Evolutionary conservation across 2,329 filamentous ascomycete species (phyloP).

Genomic region (Pseudohalonectria lignicola): DNA sequence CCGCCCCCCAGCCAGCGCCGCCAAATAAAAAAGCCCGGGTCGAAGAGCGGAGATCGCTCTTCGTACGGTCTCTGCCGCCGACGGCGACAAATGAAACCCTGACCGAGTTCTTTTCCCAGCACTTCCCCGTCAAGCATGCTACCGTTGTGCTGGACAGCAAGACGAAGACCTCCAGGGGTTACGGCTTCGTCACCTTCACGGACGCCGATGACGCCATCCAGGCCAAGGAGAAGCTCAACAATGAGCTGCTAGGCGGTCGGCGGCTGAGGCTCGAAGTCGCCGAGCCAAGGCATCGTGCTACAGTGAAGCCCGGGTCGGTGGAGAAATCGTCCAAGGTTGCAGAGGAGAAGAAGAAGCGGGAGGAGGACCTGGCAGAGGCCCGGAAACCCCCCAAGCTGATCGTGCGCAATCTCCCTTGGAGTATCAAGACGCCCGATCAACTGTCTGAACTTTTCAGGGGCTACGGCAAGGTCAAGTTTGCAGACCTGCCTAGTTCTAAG

Average conservation of each 20-base stretch:
- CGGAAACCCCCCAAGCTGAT: slow-evolving; percentile 66
- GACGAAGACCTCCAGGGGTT: slow-evolving; percentile 82
- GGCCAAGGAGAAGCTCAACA: slow-evolving; percentile 73
- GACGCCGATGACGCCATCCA: slow-evolving; percentile 81
- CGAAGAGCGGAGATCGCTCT: slow-evolving; percentile 63
- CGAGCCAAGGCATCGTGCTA: slow-evolving; percentile 66
- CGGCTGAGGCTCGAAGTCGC: slow-evolving; percentile 82
- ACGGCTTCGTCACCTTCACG: slow-evolving; percentile 93
- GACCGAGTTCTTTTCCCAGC: slow-evolving; percentile 84
- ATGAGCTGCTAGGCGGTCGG: slow-evolving; percentile 64
- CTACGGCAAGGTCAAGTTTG: slow-evolving; percentile 85
- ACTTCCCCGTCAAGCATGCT: slow-evolving; percentile 91
- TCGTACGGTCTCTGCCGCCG: slow-evolving; percentile 77
- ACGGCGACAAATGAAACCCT: slow-evolving; percentile 71
- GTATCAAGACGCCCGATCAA: slow-evolving; percentile 77
- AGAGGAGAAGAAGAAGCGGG: slow-evolving; percentile 37
- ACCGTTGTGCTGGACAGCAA: slow-evolving; percentile 79
- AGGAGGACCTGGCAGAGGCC: slow-evolving; percentile 49
- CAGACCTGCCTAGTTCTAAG: slow-evolving; percentile 71
- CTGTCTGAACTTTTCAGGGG: slow-evolving; percentile 69
- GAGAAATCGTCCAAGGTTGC: slow-evolving; percentile 23
- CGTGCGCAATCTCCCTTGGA: slow-evolving; percentile 92
- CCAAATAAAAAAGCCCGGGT: slow-evolving; percentile 45
- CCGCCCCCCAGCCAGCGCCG: slow-evolving; percentile 12
- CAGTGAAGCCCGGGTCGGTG: slow-evolving; percentile 25